phyloP scores from a whole-genome alignment of 2,329 filamentous ascomycete genomes.

The Eutypa lata region DNA sequence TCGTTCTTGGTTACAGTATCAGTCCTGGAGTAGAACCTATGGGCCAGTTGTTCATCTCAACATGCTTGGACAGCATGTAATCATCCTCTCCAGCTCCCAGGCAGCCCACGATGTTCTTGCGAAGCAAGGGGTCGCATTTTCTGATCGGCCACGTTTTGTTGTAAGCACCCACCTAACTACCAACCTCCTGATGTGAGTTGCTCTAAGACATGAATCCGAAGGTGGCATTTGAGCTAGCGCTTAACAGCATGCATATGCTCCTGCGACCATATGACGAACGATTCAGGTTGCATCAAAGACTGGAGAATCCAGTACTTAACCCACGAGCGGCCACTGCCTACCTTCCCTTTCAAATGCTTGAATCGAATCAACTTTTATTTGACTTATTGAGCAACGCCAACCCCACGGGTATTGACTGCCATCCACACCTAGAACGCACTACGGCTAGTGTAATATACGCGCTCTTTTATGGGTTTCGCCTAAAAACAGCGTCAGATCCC shows the following conservation, averaged over 20 bases:
- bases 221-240: constrained; percentile 29
- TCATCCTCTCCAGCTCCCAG: constrained; percentile 10
- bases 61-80: constrained; percentile 14
- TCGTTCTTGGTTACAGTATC: constrained; percentile 13
- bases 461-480: constrained; percentile 34
- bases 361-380: constrained; percentile 40
- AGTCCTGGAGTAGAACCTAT: constrained; percentile 13
- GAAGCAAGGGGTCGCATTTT: constrained; percentile 12
- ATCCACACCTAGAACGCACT: constrained; percentile 31
- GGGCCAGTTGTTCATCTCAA: constrained; percentile 17
- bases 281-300: constrained; percentile 35
- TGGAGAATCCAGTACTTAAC: constrained; percentile 34
- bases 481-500: constrained; percentile 23
- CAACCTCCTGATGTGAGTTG: background rate
- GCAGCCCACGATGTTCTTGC: constrained; percentile 15
- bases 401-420: constrained; percentile 22
- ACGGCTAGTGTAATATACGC: constrained; percentile 35
- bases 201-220: background rate
- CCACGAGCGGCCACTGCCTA: constrained; percentile 31
- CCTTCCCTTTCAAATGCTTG: constrained; percentile 40
- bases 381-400: constrained; percentile 35
- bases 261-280: constrained; percentile 31
- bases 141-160: constrained; percentile 21
- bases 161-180: constrained; percentile 1
- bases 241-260: constrained; percentile 28